These are phyloP conservation scores for Russula abietina DNA, from an alignment of 768 basidiomycete species.

Conservation along the genomic window DNA sequence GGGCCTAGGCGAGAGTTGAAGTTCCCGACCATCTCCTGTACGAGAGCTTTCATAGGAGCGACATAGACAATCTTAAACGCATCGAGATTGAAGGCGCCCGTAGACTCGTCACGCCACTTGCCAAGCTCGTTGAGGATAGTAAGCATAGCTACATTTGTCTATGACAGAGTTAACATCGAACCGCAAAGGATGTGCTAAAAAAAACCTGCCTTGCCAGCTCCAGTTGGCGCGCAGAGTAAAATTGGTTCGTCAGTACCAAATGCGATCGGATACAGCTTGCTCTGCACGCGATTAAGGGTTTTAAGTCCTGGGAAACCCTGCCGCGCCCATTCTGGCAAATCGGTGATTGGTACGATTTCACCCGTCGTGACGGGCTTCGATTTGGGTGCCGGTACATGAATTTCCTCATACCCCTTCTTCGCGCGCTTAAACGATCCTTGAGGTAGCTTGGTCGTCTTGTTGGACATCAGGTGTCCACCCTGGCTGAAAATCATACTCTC, in stretches of 20 bases:
- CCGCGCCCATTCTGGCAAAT: slow-evolving; percentile 80
- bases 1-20: slow-evolving; percentile 69
- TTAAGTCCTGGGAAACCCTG: slow-evolving; percentile 76
- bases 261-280: slow-evolving; percentile 86
- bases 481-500: slow-evolving; percentile 95
- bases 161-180: slow-evolving; percentile 25
- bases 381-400: slow-evolving; percentile 93
- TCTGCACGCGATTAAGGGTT: slow-evolving; percentile 85
- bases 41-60: slow-evolving; percentile 98
- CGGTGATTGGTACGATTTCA: slow-evolving; percentile 65
- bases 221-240: slow-evolving; percentile 94
- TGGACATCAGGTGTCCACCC: slow-evolving; percentile 95
- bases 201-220: slow-evolving; percentile 85
- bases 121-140: slow-evolving; percentile 86
- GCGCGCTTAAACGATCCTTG: slow-evolving; percentile 97
- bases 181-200: background rate
- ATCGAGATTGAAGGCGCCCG: slow-evolving; percentile 76
- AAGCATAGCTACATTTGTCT: slow-evolving; percentile 98
- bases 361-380: slow-evolving; percentile 55
- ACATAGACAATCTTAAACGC: slow-evolving; percentile 97
- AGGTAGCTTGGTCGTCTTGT: slow-evolving; percentile 96
- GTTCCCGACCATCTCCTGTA: slow-evolving; percentile 98
- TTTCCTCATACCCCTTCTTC: slow-evolving; percentile 96
- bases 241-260: slow-evolving; percentile 95
- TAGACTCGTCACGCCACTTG: slow-evolving; percentile 79